Evolutionary conservation across 345 rosid genomes (phyloP), one percentile per base, ranked within the genome.

Genomic region (Citrus inodora): DNA sequence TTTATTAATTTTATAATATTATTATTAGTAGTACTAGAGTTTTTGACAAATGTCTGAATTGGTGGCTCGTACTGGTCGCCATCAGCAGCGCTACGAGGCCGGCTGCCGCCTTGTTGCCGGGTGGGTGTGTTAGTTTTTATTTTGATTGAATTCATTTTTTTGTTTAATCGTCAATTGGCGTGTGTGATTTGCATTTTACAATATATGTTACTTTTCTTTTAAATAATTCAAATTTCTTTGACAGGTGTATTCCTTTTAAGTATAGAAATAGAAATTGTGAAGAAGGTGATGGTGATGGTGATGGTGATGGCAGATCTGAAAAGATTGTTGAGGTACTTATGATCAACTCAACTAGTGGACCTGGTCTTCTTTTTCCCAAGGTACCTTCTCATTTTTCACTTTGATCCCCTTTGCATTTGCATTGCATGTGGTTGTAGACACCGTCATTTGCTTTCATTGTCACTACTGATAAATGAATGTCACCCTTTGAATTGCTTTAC

Each of bases 11-110:
- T 53, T 53, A 53, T 53, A 53, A 17, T 53, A 53, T 17, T 17
- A 16, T 16, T 53, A 17, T 17, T 53, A 53, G 2, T 53, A 53
- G 58, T 16, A 46, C 51, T 46, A 53, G 58, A 53, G 22, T 53
- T 53, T 53, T 53, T 53, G 58, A 53, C 21, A 53, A 53, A 94
- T 94, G 98, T 88, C 92, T 86, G 98, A 90, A 81, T 93, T 95
- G 89, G 98, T 95, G 74, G 98, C 97, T 83, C 97, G 98, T 73
- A 95, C 98, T 63, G 98, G 98, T 88, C 97, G 98, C 84, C 98
- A 88, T 85, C 98, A 92, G 86, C 98, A 95, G 78, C 93, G 98
- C 13, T 95, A 95, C 81, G 94, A 93, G 82, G 91, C 84, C 80
- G 97, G 98, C 59, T 90, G 89, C 67, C 98, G 98, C 83, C 98